These are phyloP conservation scores for Trametes maxima DNA, from an alignment of 768 basidiomycete species.

Conservation along the genomic window DNA sequence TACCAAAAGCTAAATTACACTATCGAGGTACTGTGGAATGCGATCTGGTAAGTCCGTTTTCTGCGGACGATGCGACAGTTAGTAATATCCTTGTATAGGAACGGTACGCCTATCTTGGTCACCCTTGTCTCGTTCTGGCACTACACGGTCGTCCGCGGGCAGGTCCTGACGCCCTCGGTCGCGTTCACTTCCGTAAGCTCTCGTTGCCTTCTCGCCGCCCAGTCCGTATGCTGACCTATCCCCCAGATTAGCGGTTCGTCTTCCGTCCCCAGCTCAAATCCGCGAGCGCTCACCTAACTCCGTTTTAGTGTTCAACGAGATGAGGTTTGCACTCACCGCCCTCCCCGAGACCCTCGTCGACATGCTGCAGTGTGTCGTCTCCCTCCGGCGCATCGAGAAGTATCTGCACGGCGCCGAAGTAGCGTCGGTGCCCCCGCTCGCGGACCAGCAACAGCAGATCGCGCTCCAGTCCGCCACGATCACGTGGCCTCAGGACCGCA, in stretches of 20 bases:
- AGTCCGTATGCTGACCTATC: background rate
- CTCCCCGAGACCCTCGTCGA: conserved; percentile 92
- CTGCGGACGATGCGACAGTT: background rate
- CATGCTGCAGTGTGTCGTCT: conserved; percentile 83
- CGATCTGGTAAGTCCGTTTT: conserved; percentile 48
- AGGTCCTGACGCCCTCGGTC: conserved; percentile 76
- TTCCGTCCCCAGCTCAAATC: too few relatives aligned
- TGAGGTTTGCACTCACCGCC: conserved; percentile 86
- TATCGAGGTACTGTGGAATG: conserved; percentile 69
- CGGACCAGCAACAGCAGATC: conserved; percentile 59
- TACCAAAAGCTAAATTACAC: conserved; percentile 86
- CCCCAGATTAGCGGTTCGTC: conserved; percentile 45
- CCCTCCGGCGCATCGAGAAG: conserved; percentile 87
- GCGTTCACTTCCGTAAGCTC: conserved; percentile 66
- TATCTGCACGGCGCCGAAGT: conserved; percentile 82
- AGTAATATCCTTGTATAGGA: conserved; percentile 28
- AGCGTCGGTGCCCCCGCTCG: conserved; percentile 56
- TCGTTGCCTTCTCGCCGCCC: background rate
- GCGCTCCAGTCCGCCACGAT: conserved; percentile 83
- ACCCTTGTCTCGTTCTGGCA: conserved; percentile 57
- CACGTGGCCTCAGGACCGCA: conserved; percentile 86
- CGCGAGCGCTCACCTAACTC: background rate
- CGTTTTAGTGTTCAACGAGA: conserved; percentile 73
- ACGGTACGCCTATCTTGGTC: conserved; percentile 50
- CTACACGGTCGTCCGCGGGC: conserved; percentile 69